phyloP scores from a whole-genome alignment of 2,329 filamentous ascomycete species.

The Colletotrichum eremochloae region DNA sequence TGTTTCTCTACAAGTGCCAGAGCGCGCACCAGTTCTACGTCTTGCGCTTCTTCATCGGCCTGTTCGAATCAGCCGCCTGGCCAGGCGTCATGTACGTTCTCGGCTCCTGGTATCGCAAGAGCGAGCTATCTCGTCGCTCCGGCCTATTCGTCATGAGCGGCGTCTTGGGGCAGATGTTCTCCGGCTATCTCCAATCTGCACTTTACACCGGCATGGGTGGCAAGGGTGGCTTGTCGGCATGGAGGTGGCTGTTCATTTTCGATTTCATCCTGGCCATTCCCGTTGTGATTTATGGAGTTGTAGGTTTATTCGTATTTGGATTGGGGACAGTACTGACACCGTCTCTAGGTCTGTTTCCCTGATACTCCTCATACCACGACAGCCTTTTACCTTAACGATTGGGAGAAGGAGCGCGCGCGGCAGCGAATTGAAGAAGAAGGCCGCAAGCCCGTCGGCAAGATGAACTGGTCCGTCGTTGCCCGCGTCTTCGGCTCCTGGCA shows the following conservation, averaged over 20 bases:
- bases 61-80: slow-evolving; percentile 68
- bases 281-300: slow-evolving; percentile 52
- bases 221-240: slow-evolving; percentile 50
- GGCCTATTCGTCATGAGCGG: slow-evolving; percentile 70
- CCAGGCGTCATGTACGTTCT: slow-evolving; percentile 68
- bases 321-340: background rate
- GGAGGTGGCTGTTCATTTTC: slow-evolving; percentile 57
- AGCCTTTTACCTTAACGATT: slow-evolving; percentile 58
- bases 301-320: slow-evolving; percentile 8
- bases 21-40: slow-evolving; percentile 57
- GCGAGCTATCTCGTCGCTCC: slow-evolving; percentile 69
- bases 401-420: slow-evolving; percentile 74
- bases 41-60: slow-evolving; percentile 67
- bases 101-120: slow-evolving; percentile 70
- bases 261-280: slow-evolving; percentile 55
- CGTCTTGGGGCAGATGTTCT: slow-evolving; percentile 59
- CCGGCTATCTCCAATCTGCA: slow-evolving; percentile 52
- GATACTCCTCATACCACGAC: slow-evolving; percentile 59
- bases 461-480: slow-evolving; percentile 53
- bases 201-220: slow-evolving; percentile 52
- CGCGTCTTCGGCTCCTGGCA: slow-evolving; percentile 59
- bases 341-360: slow-evolving; percentile 49
- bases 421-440: slow-evolving; percentile 75
- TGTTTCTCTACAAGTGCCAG: slow-evolving; percentile 57
- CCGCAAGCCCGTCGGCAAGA: slow-evolving; percentile 53